phyloP scores from a whole-genome alignment of 306 rosid genomes.

The Fragaria iinumae region DNA sequence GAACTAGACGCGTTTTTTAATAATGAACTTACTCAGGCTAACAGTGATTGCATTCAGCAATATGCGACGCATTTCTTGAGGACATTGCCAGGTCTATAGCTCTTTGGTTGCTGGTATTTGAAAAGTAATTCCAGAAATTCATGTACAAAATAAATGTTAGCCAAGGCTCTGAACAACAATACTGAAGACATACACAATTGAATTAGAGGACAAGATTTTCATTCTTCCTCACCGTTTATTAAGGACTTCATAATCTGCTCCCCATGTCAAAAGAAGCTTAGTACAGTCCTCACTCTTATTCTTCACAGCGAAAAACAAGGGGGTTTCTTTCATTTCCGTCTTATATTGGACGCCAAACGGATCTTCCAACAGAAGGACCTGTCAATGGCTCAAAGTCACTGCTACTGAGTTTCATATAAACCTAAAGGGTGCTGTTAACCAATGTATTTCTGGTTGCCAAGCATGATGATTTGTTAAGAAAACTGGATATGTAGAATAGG shows the following conservation, averaged over 20 bases:
- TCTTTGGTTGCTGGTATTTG: constrained; percentile 36
- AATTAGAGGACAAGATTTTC: not conserved
- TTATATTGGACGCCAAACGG: constrained; percentile 33
- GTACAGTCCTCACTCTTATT: constrained; percentile 32
- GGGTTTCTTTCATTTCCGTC: constrained; percentile 50
- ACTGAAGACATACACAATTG: not conserved
- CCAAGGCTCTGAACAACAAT: not conserved
- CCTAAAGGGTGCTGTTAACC: no score
- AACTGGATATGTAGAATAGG: no score
- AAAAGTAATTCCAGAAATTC: not conserved
- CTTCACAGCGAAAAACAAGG: constrained; percentile 45
- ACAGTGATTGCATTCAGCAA: constrained; percentile 32
- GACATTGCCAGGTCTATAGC: constrained; percentile 41
- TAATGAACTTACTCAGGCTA: constrained; percentile 30
- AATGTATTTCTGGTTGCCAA: no score
- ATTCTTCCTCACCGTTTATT: constrained; percentile 37
- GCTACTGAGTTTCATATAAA: no score
- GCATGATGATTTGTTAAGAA: no score
- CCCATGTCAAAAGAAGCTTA: constrained; percentile 45
- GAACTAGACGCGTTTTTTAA: no score
- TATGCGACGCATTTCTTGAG: constrained; percentile 40
- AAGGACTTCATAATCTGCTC: constrained; percentile 41
- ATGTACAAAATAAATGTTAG: not conserved
- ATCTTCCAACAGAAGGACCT: constrained; percentile 39
- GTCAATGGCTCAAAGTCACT: no score